Evolutionary conservation across 495 filamentous ascomycete species (phyloP).

Genomic region (Aspergillus homomorphus): DNA sequence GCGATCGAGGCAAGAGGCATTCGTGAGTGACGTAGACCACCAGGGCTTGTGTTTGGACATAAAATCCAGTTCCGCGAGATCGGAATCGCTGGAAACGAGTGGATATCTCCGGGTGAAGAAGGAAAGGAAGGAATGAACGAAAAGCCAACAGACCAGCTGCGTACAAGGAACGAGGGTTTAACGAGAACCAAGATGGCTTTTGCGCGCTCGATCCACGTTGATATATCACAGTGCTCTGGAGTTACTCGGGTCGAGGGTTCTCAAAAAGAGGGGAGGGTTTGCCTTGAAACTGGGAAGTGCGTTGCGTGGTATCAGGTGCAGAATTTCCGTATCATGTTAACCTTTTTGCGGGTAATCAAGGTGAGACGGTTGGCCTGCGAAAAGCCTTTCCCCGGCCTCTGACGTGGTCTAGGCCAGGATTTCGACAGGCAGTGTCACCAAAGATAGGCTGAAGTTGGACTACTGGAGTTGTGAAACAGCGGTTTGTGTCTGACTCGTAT

Average conservation of each 20-base stretch:
- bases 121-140: background rate
- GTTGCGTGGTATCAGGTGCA: background rate
- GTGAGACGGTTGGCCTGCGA: background rate
- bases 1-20: background rate
- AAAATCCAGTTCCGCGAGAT: background rate
- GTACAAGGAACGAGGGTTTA: background rate
- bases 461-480: slow-evolving; percentile 2
- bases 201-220: background rate
- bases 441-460: background rate
- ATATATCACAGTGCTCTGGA: background rate
- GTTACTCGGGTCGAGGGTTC: background rate
- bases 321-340: background rate
- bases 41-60: background rate
- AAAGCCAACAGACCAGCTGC: slow-evolving; percentile 3
- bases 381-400: background rate
- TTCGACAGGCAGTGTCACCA: background rate
- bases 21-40: background rate
- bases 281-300: slow-evolving; percentile 1
- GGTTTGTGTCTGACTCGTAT: slow-evolving; percentile 3
- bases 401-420: slow-evolving; percentile 3
- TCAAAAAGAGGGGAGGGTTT: background rate
- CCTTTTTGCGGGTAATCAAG: background rate
- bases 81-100: background rate
- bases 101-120: background rate
- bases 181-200: background rate